Percentiles rank a stretch among this genome's conserved stretches.
Evolutionary conservation across 148 eudicot species (phyloP).

Genomic region (Rheum nobile): DNA sequence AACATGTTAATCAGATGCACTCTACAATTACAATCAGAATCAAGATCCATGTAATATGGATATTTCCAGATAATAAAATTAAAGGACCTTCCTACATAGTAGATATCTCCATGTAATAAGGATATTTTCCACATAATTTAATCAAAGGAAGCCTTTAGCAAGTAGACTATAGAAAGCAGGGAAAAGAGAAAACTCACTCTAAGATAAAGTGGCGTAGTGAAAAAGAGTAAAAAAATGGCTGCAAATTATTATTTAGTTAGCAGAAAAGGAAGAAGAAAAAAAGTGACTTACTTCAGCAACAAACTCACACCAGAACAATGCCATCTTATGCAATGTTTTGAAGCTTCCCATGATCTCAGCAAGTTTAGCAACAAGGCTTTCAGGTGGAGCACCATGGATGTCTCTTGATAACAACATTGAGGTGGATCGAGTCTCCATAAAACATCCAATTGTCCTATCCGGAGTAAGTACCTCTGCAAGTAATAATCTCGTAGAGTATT

Average conservation of each 20-base stretch:
- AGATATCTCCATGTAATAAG: background rate
- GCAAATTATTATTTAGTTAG: background rate
- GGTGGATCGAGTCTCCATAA: slow-evolving; percentile 27
- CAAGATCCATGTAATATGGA: background rate
- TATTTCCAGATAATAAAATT: background rate
- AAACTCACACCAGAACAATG: slow-evolving; percentile 65
- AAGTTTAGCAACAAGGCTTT: slow-evolving; percentile 62
- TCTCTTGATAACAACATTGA: slow-evolving; percentile 59
- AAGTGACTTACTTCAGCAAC: slow-evolving; percentile 70
- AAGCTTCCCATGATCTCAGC: slow-evolving; percentile 90
- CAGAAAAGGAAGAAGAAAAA: background rate
- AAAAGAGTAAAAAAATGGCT: background rate
- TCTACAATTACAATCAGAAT: background rate
- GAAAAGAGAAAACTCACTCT: background rate
- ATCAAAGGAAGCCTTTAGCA: background rate
- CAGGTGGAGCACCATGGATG: slow-evolving; percentile 79
- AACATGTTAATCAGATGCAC: background rate
- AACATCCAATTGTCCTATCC: slow-evolving; percentile 43
- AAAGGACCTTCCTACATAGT: no score
- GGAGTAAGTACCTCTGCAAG: slow-evolving; percentile 78
- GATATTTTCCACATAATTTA: no score
- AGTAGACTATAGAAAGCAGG: background rate
- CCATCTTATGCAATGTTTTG: slow-evolving; percentile 66
- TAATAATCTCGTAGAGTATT: slow-evolving; percentile 12
- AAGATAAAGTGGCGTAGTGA: background rate